Percentiles rank a stretch among this genome's conserved stretches.
Evolutionary conservation across 257 asterid genomes (phyloP).

Genomic region (Forsythia viridissima): DNA sequence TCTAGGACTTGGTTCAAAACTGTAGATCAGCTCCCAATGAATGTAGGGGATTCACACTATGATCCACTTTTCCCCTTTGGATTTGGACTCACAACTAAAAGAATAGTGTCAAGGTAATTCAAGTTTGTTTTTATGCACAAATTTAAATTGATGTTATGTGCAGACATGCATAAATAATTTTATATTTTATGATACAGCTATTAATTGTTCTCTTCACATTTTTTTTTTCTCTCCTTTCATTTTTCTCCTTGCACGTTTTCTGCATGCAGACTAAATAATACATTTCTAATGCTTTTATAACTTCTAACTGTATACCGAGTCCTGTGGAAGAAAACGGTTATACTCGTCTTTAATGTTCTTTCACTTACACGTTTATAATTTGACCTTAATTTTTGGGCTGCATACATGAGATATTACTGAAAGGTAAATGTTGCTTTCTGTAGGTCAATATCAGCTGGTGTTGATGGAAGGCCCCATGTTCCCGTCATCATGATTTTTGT

Average conservation of each 20-base stretch:
- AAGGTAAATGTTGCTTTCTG: constrained; percentile 14
- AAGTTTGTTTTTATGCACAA: background rate
- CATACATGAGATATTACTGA: background rate
- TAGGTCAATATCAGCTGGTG: constrained; percentile 56
- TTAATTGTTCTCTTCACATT: background rate
- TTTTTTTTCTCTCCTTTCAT: background rate
- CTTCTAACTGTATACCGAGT: no score
- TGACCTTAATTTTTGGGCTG: background rate
- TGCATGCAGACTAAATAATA: no score
- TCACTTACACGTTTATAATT: background rate
- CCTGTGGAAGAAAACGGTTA: no score
- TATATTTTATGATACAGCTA: background rate
- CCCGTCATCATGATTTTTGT: constrained; percentile 38
- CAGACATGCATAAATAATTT: background rate
- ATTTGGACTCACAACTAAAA: constrained; percentile 58
- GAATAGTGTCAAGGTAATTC: constrained; percentile 52
- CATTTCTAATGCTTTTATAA: no score
- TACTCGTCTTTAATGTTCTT: no score
- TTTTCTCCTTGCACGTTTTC: no score
- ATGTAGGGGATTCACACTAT: constrained; percentile 66
- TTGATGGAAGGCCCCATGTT: constrained; percentile 30
- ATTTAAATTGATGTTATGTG: background rate
- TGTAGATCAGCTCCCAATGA: constrained; percentile 83
- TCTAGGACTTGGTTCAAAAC: constrained; percentile 77
- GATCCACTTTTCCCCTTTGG: constrained; percentile 80